These are phyloP conservation scores for Fusarium pseudoanthophilum DNA, from an alignment of 2,329 filamentous ascomycete genomes.

Conservation along the genomic window DNA sequence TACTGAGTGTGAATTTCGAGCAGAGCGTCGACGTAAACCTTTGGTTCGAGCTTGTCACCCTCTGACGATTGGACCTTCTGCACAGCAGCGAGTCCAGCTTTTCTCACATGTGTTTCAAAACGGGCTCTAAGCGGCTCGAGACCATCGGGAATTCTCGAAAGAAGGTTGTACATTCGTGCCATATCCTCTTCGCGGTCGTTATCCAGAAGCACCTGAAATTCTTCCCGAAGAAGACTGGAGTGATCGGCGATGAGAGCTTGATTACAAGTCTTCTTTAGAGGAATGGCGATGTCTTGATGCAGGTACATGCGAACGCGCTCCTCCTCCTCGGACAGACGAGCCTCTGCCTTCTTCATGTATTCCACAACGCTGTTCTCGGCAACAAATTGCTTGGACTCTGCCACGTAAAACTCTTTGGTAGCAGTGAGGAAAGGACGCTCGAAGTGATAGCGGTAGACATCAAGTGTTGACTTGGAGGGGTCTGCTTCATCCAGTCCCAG, in stretches of 20 bases:
- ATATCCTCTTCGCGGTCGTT: conserved; percentile 96
- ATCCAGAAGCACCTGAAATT: conserved; percentile 93
- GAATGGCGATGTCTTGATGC: conserved; percentile 86
- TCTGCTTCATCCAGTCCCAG: conserved; percentile 94
- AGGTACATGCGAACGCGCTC: conserved; percentile 92
- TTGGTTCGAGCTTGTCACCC: conserved; percentile 91
- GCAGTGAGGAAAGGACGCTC: conserved; percentile 90
- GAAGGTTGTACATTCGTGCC: conserved; percentile 92
- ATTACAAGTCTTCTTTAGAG: conserved; percentile 88
- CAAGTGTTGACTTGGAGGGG: conserved; percentile 90
- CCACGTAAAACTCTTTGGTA: conserved; percentile 86
- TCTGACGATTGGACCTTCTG: conserved; percentile 89
- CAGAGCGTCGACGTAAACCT: conserved; percentile 94
- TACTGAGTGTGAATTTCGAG: conserved; percentile 96
- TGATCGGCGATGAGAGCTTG: conserved; percentile 90
- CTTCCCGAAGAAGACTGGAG: conserved; percentile 85
- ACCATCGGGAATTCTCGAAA: conserved; percentile 89
- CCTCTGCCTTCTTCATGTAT: conserved; percentile 99
- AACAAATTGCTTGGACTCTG: conserved; percentile 93
- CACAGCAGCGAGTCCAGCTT: conserved; percentile 87
- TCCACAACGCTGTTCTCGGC: conserved; percentile 98
- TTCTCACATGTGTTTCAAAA: conserved; percentile 93
- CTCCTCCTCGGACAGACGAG: conserved; percentile 89
- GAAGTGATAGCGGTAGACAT: conserved; percentile 93
- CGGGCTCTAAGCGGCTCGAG: conserved; percentile 86